Percentiles rank a stretch among this genome's conserved stretches.
These are phyloP conservation scores for Picea sitchensis DNA, from an alignment of 75 land plant genomes.

Conservation along the genomic window DNA sequence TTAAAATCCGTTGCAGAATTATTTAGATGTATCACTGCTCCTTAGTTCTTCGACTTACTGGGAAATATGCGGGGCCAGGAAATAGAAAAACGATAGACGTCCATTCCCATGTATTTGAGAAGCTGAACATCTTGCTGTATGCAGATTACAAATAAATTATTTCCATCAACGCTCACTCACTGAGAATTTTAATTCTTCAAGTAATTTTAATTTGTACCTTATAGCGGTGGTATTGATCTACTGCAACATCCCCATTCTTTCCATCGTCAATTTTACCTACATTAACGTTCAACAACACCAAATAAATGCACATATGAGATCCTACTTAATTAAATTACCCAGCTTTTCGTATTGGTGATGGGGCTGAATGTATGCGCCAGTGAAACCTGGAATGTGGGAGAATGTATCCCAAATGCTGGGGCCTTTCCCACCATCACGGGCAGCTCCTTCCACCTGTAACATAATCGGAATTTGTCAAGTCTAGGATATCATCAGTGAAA, in stretches of 20 bases:
- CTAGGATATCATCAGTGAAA: too few species aligned
- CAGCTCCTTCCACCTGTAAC: conserved; percentile 1
- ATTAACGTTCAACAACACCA: neutral
- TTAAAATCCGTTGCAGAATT: too few species aligned
- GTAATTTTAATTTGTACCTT: conserved; percentile 16
- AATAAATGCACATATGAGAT: neutral
- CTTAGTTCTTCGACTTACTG: conserved; percentile 3
- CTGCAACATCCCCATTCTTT: conserved; percentile 33
- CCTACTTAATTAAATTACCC: too few species aligned
- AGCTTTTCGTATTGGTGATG: too few species aligned
- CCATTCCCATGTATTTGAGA: conserved; percentile 24
- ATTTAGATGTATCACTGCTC: too few species aligned
- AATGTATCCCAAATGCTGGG: neutral
- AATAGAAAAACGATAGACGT: conserved; percentile 33
- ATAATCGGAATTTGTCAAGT: too few species aligned
- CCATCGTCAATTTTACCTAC: conserved; percentile 26
- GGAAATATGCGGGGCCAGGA: conserved; percentile 35
- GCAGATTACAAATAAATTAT: neutral
- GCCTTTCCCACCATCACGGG: neutral
- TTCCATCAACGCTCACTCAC: too few species aligned
- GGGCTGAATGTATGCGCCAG: too few species aligned
- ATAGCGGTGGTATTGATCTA: conserved; percentile 42
- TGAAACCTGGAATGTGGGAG: neutral
- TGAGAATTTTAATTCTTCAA: neutral
- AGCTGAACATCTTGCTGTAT: conserved; percentile 30